Evolutionary conservation across 371 early-diverging fungal genomes (phyloP).

Genomic region (Lichtheimia ramosa): DNA sequence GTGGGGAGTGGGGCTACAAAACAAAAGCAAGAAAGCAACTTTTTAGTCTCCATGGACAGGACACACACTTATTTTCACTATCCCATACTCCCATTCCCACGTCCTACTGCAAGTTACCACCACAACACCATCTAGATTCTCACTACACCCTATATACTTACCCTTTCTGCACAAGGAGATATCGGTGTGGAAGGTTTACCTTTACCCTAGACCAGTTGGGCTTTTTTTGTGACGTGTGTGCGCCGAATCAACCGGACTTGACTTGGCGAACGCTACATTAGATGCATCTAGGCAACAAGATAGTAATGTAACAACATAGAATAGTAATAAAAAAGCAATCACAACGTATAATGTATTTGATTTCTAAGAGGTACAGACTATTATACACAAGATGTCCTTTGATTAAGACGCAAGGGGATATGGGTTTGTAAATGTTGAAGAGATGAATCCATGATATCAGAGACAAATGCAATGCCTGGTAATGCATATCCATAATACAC

Average conservation of each 20-base stretch:
- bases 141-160: not conserved
- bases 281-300: too few relatives aligned
- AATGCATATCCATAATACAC: conserved; percentile 6
- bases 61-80: too few relatives aligned
- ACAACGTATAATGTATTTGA: too few relatives aligned
- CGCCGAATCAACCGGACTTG: too few relatives aligned
- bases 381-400: too few relatives aligned
- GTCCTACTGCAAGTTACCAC: too few relatives aligned
- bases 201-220: not conserved
- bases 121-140: too few relatives aligned
- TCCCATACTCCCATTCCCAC: too few relatives aligned
- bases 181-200: not conserved
- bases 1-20: conserved; percentile 2
- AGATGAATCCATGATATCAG: conserved; percentile 1
- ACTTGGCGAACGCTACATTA: not conserved
- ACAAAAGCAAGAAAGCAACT: not conserved
- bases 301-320: too few relatives aligned
- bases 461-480: conserved; percentile 7
- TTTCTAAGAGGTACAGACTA: too few relatives aligned
- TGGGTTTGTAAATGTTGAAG: not conserved
- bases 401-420: too few relatives aligned
- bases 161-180: not conserved
- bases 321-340: too few relatives aligned
- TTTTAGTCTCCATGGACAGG: not conserved
- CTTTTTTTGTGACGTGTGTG: conserved; percentile 2